A percentile compares a stretch with the other conserved stretches of the same genome.
Conservation (phyloP, 2,329 filamentous ascomycete genomes). For the Ustulina deusta region DNA sequence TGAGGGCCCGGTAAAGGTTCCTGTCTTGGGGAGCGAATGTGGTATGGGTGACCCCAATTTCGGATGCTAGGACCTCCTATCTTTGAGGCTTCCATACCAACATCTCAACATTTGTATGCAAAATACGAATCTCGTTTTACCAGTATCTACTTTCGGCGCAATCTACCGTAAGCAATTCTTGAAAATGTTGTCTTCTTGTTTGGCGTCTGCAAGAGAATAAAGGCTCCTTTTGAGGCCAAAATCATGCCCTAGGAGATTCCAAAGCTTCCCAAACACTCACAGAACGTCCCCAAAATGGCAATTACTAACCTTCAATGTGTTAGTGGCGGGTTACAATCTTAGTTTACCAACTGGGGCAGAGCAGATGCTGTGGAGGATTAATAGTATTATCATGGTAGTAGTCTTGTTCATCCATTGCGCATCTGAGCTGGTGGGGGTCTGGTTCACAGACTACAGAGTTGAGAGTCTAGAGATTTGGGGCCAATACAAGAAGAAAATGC, state of each 20-base stretch:
- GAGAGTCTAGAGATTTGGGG: constrained; percentile 24
- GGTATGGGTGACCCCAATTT: no score
- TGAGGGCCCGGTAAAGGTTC: no score
- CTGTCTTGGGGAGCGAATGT: no score
- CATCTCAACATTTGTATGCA: no score
- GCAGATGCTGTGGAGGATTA: constrained; percentile 22
- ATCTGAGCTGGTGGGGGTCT: constrained; percentile 26
- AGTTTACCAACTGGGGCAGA: constrained; percentile 14
- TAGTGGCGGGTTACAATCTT: constrained; percentile 16
- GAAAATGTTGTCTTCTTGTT: no score
- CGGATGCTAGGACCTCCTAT: no score
- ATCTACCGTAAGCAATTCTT: constrained; percentile 12
- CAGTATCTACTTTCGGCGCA: constrained; percentile 19
- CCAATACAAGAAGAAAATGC: constrained; percentile 27
- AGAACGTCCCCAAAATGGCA: neutral
- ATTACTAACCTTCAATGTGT: no score
- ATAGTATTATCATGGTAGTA: constrained; percentile 23
- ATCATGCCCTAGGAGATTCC: neutral
- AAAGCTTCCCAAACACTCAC: neutral
- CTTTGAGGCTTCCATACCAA: no score
- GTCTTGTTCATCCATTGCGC: constrained; percentile 2
- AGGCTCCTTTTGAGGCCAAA: neutral
- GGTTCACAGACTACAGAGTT: constrained; percentile 20
- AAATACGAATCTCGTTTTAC: constrained; percentile 25
- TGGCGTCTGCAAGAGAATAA: no score